Evolutionary conservation across 2,329 filamentous ascomycete species (phyloP), one percentile per base, ranked within the genome.

Genomic region (Malbranchea zuffiana): DNA sequence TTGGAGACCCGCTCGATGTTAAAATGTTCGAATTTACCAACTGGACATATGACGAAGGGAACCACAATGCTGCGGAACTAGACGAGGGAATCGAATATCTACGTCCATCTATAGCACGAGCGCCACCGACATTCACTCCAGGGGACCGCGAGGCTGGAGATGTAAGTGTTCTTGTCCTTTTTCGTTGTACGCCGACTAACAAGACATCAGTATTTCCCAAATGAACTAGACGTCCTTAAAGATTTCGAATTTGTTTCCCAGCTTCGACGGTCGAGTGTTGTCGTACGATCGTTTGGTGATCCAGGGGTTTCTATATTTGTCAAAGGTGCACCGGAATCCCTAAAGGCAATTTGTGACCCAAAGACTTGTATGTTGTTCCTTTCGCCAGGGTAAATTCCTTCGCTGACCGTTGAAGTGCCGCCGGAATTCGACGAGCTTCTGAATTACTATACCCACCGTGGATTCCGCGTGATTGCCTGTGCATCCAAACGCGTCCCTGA

Each of bases 1-100:
- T 98, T 21, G 90, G 90, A 1, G 90, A 98, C 52, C 90, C 92
- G 3, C 68, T 98, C 1, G 90, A 98, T 56, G 69, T 95, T 40
- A 96, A 96, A 56, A 98, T 98, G 90, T 98, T 98, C 55, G 80
- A 94, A 46, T 98, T 94, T 49, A 96, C 90, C 0, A 73, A 74
- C 4, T 98, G 90, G 90, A 74, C 75, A 3, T 98, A 84, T 49
- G 82, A 94, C 55, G 90, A 98, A 64, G 85, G 86, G 2, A 78
- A 78, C 30, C 78, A 87, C 47, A 71, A 71, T 35, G 61, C 69
- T 16, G 72, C 70, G 18, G 74, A 74, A 35, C 69, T 69, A 27
- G 76, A 82, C 33, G 79, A 84, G 13, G 83, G 88, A 31, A 81
- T 87, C 40, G 79, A 95, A 24, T 79, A 81, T 4, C 59, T 62